Percentiles rank a stretch among this genome's conserved stretches.
Evolutionary conservation across 331 rosid genomes (phyloP).

Genomic region (Acacia concinna): DNA sequence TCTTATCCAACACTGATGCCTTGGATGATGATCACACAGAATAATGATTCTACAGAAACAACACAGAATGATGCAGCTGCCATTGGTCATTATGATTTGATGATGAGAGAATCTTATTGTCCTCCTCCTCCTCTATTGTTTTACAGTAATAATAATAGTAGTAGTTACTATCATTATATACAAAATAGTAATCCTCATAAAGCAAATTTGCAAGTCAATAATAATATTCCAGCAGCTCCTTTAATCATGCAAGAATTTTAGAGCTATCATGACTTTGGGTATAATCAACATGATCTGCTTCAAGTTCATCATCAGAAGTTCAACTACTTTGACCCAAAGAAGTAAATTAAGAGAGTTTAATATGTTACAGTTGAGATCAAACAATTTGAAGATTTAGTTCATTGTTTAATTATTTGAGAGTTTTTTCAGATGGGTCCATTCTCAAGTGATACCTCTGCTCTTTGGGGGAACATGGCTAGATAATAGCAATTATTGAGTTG

Average conservation of each 20-base stretch:
- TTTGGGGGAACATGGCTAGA: not conserved
- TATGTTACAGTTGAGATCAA: not conserved
- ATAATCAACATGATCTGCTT: not conserved
- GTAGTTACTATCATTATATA: not conserved
- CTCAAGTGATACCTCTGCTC: too few species aligned
- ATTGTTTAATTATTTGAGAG: not conserved
- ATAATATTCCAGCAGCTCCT: not conserved
- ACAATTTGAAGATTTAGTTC: not conserved
- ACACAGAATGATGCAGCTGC: not conserved
- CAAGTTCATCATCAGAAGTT: slow-evolving; percentile 20
- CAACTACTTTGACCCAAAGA: not conserved
- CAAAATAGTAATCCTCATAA: not conserved
- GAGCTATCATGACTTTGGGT: not conserved
- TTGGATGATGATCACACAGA: not conserved
- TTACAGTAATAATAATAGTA: not conserved
- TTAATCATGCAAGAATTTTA: not conserved
- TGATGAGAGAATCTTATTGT: not conserved
- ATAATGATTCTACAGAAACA: not conserved
- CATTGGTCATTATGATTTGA: not conserved
- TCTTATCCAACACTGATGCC: not conserved
- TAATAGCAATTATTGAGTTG: not conserved
- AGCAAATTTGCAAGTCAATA: not conserved
- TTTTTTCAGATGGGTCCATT: not conserved
- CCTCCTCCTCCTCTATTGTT: not conserved
- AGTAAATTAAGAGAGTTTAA: not conserved